phyloP scores from a whole-genome alignment of 495 filamentous ascomycete genomes.

The Penicillium canariense region DNA sequence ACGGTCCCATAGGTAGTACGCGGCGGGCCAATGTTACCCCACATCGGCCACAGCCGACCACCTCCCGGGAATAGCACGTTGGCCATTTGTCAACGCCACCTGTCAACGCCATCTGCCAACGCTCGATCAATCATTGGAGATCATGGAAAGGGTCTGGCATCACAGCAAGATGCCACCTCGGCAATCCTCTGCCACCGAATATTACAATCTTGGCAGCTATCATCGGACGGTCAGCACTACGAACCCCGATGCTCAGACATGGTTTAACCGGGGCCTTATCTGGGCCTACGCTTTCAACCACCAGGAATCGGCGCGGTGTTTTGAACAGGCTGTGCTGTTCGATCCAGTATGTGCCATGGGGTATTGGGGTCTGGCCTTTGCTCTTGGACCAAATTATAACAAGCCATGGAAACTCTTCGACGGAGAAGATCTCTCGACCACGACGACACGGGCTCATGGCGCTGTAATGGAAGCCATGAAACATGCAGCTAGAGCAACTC shows the following conservation, averaged over 20 bases:
- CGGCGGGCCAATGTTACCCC: not conserved
- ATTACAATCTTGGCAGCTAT: constrained; percentile 59
- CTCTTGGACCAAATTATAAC: constrained; percentile 70
- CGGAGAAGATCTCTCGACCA: constrained; percentile 48
- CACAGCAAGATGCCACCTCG: constrained; percentile 7
- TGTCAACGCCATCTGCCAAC: not conserved
- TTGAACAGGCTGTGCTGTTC: constrained; percentile 51
- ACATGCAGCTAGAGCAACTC: constrained; percentile 23
- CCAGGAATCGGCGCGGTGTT: constrained; percentile 58
- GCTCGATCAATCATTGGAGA: not conserved
- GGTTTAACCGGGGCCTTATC: constrained; percentile 61
- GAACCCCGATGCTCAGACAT: constrained; percentile 47
- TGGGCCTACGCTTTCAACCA: constrained; percentile 69
- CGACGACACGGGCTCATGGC: constrained; percentile 41
- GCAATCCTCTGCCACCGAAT: constrained; percentile 18
- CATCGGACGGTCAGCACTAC: constrained; percentile 45
- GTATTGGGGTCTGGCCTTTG: constrained; percentile 66
- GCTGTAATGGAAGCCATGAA: constrained; percentile 44
- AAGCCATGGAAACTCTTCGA: constrained; percentile 71
- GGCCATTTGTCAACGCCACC: not conserved
- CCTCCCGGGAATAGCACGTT: not conserved
- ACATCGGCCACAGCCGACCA: not conserved
- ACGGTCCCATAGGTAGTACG: not conserved
- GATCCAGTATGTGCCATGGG: constrained; percentile 59
- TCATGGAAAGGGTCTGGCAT: constrained; percentile 8